These are phyloP conservation scores for Fragilariopsis cylindrus DNA, from an alignment of 108 stramenopile genomes.

Conservation along the genomic window DNA sequence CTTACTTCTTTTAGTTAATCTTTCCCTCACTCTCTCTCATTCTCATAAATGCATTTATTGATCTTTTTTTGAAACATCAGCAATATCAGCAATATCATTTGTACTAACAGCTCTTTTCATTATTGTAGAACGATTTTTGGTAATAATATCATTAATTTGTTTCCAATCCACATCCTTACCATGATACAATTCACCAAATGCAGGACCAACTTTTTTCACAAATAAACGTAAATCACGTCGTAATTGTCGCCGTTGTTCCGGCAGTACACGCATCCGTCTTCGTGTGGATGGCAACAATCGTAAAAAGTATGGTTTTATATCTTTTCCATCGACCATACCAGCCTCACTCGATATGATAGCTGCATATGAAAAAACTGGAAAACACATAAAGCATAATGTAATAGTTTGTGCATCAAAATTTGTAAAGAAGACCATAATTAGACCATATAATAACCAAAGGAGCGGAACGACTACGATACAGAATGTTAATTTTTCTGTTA, in stretches of 20 bases:
- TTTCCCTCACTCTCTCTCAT: no score
- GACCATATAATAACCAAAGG: conserved; percentile 89
- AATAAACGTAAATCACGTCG: conserved; percentile 73
- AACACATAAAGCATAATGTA: conserved; percentile 73
- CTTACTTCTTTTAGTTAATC: no score
- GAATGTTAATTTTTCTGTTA: conserved; percentile 92
- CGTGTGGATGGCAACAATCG: conserved; percentile 75
- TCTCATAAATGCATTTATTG: no score
- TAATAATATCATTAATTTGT: conserved; percentile 50
- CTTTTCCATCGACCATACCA: conserved; percentile 94
- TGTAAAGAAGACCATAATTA: conserved; percentile 70
- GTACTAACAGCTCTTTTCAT: not conserved
- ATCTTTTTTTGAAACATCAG: no score
- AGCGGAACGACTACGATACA: conserved; percentile 95
- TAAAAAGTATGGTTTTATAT: conserved; percentile 85
- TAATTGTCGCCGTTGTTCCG: conserved; percentile 58
- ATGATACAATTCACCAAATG: conserved; percentile 80
- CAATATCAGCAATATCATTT: not conserved
- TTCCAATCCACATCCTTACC: conserved; percentile 81
- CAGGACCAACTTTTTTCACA: conserved; percentile 69
- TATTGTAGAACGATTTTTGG: conserved; percentile 7
- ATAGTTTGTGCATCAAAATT: conserved; percentile 79
- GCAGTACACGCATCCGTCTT: conserved; percentile 63
- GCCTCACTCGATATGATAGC: conserved; percentile 81
- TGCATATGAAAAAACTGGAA: conserved; percentile 93